Percentiles rank a stretch among this genome's conserved stretches.
phyloP scores from a whole-genome alignment of 495 filamentous ascomycete genomes.

The Aspergillus egyptiacus region DNA sequence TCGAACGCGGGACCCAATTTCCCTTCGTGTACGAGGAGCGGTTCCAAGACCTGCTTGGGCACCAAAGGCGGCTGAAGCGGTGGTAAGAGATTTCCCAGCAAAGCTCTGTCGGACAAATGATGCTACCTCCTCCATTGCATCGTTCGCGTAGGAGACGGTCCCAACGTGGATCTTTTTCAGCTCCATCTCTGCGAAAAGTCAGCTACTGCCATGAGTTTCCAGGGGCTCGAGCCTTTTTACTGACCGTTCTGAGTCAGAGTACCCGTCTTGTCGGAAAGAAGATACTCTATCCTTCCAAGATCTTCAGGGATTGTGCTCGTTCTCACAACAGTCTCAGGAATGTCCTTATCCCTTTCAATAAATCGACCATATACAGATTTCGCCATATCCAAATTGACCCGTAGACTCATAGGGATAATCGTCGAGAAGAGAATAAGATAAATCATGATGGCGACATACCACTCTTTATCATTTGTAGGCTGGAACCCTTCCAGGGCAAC shows the following conservation, averaged over 20 bases:
- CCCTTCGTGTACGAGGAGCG: slow-evolving; percentile 75
- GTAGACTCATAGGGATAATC: slow-evolving; percentile 93
- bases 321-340: slow-evolving; percentile 84
- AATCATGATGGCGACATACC: slow-evolving; percentile 93
- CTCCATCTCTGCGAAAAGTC: slow-evolving; percentile 70
- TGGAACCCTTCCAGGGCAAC: slow-evolving; percentile 81
- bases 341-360: slow-evolving; percentile 85
- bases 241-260: slow-evolving; percentile 88
- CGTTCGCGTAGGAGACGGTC: slow-evolving; percentile 94
- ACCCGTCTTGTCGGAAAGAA: slow-evolving; percentile 95
- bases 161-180: slow-evolving; percentile 98
- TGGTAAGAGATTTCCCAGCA: slow-evolving; percentile 54
- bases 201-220: slow-evolving; percentile 8
- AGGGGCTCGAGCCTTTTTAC: slow-evolving; percentile 6
- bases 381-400: slow-evolving; percentile 95
- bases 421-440: slow-evolving; percentile 98
- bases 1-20: slow-evolving; percentile 87
- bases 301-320: slow-evolving; percentile 98
- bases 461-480: slow-evolving; percentile 55
- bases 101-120: slow-evolving; percentile 82
- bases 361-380: slow-evolving; percentile 95
- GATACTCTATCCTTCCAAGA: slow-evolving; percentile 89
- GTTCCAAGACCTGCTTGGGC: slow-evolving; percentile 51
- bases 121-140: slow-evolving; percentile 95
- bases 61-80: slow-evolving; percentile 63